Conservation (phyloP, 768 basidiomycete species). For the Trametes cinnabarina region DNA sequence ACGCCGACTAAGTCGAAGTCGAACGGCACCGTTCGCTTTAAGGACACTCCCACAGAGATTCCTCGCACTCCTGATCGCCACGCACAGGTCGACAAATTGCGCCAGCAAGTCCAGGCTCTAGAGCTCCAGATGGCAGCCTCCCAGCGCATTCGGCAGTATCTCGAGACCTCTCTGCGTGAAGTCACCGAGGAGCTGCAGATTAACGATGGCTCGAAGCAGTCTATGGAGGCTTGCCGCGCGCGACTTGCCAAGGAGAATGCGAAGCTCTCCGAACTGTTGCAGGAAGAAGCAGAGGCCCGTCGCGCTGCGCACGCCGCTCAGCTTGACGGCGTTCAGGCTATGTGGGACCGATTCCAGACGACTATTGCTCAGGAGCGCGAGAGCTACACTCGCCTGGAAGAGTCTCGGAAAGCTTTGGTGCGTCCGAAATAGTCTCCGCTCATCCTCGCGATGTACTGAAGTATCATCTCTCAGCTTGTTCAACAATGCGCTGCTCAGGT, state of each 20-base stretch:
- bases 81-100: slow-evolving; percentile 46
- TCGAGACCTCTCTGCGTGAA: slow-evolving; percentile 58
- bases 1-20: slow-evolving; percentile 47
- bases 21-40: slow-evolving; percentile 37
- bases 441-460: neutral
- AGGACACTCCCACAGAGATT: slow-evolving; percentile 35
- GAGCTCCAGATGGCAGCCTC: slow-evolving; percentile 70
- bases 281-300: slow-evolving; percentile 64
- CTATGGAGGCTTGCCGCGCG: slow-evolving; percentile 54
- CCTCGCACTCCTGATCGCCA: slow-evolving; percentile 45
- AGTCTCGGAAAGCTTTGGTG: slow-evolving; percentile 69
- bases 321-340: slow-evolving; percentile 58
- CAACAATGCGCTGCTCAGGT: slow-evolving; percentile 63
- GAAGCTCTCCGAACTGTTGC: slow-evolving; percentile 51
- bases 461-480: slow-evolving; percentile 44
- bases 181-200: slow-evolving; percentile 60
- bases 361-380: slow-evolving; percentile 58
- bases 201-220: slow-evolving; percentile 65
- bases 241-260: slow-evolving; percentile 57
- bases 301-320: slow-evolving; percentile 60
- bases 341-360: slow-evolving; percentile 66
- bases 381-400: slow-evolving; percentile 62
- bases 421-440: slow-evolving; percentile 22
- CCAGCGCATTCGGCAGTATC: slow-evolving; percentile 61
- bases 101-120: slow-evolving; percentile 64